A percentile compares a stretch with the other conserved stretches of the same genome.
Conservation (phyloP, 2,329 filamentous ascomycete species). For the Hypoxylon sp. region DNA sequence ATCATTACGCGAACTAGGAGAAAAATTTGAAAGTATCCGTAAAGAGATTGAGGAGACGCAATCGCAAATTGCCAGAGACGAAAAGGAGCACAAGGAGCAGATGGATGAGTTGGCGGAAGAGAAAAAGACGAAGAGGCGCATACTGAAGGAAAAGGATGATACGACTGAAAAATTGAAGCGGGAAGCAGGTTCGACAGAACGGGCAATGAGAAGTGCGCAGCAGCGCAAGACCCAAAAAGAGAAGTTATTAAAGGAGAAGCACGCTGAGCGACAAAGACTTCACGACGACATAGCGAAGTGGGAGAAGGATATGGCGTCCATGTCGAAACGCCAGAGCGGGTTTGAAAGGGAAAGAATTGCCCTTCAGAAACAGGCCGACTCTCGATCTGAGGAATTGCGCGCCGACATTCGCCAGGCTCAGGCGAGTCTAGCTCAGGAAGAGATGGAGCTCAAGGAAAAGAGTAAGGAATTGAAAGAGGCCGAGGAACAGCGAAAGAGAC, state of each 20-base stretch:
- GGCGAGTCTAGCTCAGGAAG: slow-evolving; percentile 69
- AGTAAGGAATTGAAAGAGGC: slow-evolving; percentile 75
- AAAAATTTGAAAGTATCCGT: slow-evolving; percentile 79
- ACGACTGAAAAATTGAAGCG: slow-evolving; percentile 84
- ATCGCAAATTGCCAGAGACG: slow-evolving; percentile 73
- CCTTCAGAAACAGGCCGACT: slow-evolving; percentile 60
- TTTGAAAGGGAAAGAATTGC: slow-evolving; percentile 63
- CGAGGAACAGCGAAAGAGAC: slow-evolving; percentile 72
- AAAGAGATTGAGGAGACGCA: slow-evolving; percentile 84
- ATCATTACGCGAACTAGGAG: slow-evolving; percentile 79
- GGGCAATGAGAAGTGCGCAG: slow-evolving; percentile 81
- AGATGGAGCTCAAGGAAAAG: slow-evolving; percentile 77
- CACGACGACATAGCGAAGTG: slow-evolving; percentile 75
- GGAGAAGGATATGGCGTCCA: slow-evolving; percentile 67
- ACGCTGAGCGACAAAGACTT: slow-evolving; percentile 72
- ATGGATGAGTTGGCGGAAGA: slow-evolving; percentile 76
- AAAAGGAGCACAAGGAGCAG: slow-evolving; percentile 72
- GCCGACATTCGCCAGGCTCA: slow-evolving; percentile 67
- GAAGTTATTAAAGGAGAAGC: slow-evolving; percentile 71
- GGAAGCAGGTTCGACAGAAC: slow-evolving; percentile 80
- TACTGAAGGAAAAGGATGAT: slow-evolving; percentile 89
- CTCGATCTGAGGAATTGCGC: slow-evolving; percentile 60
- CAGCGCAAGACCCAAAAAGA: slow-evolving; percentile 82
- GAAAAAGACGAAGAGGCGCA: slow-evolving; percentile 78
- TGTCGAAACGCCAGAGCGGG: slow-evolving; percentile 62